phyloP scores from a whole-genome alignment of 2,329 filamentous ascomycete species.

The Gaeumannomyces tritici region DNA sequence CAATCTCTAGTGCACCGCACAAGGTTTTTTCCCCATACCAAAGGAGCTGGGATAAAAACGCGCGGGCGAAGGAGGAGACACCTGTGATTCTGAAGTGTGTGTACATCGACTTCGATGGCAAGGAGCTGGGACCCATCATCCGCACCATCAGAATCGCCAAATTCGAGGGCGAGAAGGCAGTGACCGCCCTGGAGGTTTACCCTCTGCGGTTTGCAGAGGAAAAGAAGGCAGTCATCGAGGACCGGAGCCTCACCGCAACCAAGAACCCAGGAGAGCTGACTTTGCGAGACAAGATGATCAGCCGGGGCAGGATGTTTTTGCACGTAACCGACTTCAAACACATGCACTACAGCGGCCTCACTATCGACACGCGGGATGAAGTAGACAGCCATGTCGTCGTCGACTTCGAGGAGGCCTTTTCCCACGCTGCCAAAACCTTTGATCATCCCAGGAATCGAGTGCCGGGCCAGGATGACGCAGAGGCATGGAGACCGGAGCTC shows the following conservation, averaged over 20 bases:
- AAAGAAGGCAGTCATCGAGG: not conserved
- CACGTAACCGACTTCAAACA: slow-evolving; percentile 11
- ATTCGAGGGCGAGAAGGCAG: slow-evolving; percentile 16
- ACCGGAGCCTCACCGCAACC: not conserved
- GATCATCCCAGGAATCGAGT: no score
- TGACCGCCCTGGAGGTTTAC: slow-evolving; percentile 16
- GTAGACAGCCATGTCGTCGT: slow-evolving; percentile 21
- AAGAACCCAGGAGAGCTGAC: not conserved
- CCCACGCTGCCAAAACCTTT: not conserved
- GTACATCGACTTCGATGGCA: slow-evolving; percentile 22
- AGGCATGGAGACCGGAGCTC: not conserved
- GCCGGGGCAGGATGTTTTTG: slow-evolving; percentile 13
- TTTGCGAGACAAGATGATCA: slow-evolving; percentile 10
- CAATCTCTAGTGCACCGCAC: not conserved
- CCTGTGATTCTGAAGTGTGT: slow-evolving; percentile 10
- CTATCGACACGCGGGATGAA: slow-evolving; percentile 14
- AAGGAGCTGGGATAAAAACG: not conserved
- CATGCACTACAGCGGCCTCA: slow-evolving; percentile 18
- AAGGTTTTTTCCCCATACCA: not conserved
- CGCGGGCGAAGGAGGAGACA: not conserved
- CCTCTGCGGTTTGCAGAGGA: slow-evolving; percentile 12
- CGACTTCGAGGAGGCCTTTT: slow-evolving; percentile 18
- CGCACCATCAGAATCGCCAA: slow-evolving; percentile 12
- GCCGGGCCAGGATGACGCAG: no score
- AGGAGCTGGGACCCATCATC: slow-evolving; percentile 15